Evolutionary conservation across 2,329 filamentous ascomycete genomes (phyloP).

Genomic region (Alternaria hordeiaustralica): DNA sequence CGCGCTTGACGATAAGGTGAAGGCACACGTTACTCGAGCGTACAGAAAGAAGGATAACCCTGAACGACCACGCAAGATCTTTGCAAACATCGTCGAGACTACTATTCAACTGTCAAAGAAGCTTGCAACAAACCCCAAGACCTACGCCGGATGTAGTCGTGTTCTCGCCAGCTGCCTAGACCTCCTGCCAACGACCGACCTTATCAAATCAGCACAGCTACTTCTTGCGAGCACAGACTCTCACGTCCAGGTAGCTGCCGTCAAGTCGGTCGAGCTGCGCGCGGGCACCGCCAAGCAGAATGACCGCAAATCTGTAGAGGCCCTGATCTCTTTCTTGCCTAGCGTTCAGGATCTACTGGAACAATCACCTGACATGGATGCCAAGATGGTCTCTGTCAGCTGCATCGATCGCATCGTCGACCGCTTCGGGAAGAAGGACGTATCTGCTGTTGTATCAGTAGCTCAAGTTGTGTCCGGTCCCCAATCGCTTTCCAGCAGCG

Average conservation of each 20-base stretch:
- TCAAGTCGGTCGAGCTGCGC: constrained; percentile 74
- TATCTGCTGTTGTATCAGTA: constrained; percentile 75
- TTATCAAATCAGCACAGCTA: constrained; percentile 85
- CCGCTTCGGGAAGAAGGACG: constrained; percentile 92
- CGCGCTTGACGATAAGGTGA: constrained; percentile 41
- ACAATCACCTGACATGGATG: constrained; percentile 72
- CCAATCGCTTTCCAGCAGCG: constrained; percentile 75
- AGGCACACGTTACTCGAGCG: constrained; percentile 37
- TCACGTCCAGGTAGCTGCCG: constrained; percentile 75
- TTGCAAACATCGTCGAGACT: constrained; percentile 50
- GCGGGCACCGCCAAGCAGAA: constrained; percentile 75
- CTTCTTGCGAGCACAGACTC: constrained; percentile 78
- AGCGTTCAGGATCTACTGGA: constrained; percentile 79
- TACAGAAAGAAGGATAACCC: constrained; percentile 39
- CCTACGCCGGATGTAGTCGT: constrained; percentile 62
- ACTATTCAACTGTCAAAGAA: constrained; percentile 66
- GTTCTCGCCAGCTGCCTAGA: constrained; percentile 81
- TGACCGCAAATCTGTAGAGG: constrained; percentile 70
- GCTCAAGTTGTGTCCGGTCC: constrained; percentile 78
- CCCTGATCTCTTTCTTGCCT: constrained; percentile 79
- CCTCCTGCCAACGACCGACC: constrained; percentile 83
- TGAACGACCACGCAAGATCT: constrained; percentile 37
- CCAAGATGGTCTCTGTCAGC: constrained; percentile 84
- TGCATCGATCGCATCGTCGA: constrained; percentile 94
- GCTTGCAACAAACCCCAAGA: constrained; percentile 55